phyloP scores from a whole-genome alignment of 495 filamentous ascomycete genomes.

The Penicillium arizonense region DNA sequence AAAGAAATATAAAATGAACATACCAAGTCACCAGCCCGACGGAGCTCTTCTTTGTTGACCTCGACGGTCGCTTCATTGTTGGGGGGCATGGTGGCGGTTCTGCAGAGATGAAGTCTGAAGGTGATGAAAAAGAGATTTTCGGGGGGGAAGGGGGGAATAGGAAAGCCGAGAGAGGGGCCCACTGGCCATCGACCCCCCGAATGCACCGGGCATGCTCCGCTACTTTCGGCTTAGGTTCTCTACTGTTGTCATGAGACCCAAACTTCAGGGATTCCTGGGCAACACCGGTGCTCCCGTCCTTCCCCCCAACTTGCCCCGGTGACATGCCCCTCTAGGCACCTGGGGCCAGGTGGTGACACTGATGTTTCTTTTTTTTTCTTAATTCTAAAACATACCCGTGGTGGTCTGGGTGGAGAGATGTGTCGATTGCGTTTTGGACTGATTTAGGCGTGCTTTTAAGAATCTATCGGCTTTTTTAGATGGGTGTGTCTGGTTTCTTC shows the following conservation, averaged over 20 bases:
- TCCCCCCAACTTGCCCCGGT: no score
- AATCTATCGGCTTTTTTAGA: no score
- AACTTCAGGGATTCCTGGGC: neutral
- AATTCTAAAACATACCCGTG: no score
- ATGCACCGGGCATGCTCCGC: conserved; percentile 13
- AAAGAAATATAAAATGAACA: conserved; percentile 29
- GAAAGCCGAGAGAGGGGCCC: conserved; percentile 10
- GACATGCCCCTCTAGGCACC: no score
- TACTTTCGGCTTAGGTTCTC: conserved; percentile 30
- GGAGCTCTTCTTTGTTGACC: conserved; percentile 61
- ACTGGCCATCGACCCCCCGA: conserved; percentile 17
- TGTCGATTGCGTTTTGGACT: no score
- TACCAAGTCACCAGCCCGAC: conserved; percentile 63
- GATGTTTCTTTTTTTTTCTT: no score
- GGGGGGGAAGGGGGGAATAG: conserved; percentile 8
- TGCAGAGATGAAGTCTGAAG: conserved; percentile 1
- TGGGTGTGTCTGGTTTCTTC: no score
- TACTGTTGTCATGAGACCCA: neutral
- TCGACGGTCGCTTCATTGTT: conserved; percentile 37
- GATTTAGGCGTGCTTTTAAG: no score
- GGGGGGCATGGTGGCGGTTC: conserved; percentile 28
- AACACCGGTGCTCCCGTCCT: no score
- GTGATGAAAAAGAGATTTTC: conserved; percentile 20
- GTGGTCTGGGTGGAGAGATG: no score
- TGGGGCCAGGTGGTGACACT: no score